Evolutionary conservation across 805 yeast genomes (phyloP).

Genomic region (Candida bentonensis): DNA sequence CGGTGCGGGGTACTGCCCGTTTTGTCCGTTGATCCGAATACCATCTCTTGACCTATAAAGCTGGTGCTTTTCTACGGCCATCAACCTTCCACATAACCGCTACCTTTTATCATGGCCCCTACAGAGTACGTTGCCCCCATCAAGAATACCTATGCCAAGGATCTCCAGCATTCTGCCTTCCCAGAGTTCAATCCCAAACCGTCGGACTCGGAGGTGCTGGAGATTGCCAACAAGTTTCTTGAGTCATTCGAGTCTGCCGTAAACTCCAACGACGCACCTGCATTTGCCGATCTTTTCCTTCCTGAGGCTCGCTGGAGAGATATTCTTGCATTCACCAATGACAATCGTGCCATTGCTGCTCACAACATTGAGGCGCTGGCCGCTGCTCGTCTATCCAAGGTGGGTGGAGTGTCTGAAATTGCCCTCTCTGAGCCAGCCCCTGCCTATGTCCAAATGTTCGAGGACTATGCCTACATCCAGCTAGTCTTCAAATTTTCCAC

Average conservation of each 20-base stretch:
- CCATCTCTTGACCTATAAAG: background rate
- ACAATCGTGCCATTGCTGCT: background rate
- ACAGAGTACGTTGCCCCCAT: background rate
- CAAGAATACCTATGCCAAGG: background rate
- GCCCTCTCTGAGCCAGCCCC: background rate
- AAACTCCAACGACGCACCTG: background rate
- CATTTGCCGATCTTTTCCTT: background rate
- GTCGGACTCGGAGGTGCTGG: background rate
- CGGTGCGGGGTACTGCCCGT: background rate
- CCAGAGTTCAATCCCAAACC: background rate
- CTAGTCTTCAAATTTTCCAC: background rate
- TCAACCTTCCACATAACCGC: background rate
- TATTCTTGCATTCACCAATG: constrained; percentile 1
- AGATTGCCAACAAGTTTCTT: background rate
- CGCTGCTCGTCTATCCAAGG: background rate
- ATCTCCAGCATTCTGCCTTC: background rate
- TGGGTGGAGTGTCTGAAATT: background rate
- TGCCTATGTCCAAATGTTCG: background rate
- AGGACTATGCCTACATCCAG: background rate
- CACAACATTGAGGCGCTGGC: background rate
- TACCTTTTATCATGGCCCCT: background rate
- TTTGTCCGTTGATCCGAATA: background rate
- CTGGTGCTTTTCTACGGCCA: background rate
- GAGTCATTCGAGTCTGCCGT: background rate
- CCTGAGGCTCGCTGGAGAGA: background rate